A percentile compares a stretch with the other conserved stretches of the same genome.
These are phyloP conservation scores for Exophiala dermatitidis DNA, from an alignment of 2,329 filamentous ascomycete genomes.

Conservation along the genomic window DNA sequence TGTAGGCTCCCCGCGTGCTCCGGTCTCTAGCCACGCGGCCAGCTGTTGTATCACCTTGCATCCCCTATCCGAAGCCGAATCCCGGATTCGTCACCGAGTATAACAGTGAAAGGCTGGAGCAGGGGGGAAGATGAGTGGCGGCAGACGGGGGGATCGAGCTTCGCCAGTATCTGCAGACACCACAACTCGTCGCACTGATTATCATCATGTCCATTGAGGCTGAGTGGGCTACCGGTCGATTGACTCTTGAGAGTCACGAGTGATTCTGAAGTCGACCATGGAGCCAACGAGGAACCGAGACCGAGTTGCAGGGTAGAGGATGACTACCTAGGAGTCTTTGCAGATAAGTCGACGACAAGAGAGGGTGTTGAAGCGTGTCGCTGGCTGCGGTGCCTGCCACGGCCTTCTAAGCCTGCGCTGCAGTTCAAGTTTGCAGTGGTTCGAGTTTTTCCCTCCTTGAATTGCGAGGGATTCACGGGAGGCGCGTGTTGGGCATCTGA, in stretches of 20 bases:
- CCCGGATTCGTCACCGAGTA: conserved; percentile 13
- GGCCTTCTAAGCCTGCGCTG: not conserved
- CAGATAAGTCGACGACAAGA: no score
- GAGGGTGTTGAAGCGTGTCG: no score
- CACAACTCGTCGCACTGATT: not conserved
- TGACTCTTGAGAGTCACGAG: no score
- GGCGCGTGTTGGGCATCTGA: conserved; percentile 15
- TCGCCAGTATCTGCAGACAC: not conserved
- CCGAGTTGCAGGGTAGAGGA: not conserved
- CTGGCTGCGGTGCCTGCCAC: conserved; percentile 6
- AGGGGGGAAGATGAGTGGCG: conserved; percentile 1
- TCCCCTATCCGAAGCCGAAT: conserved; percentile 9
- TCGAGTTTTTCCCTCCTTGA: not conserved
- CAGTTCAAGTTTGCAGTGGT: no score
- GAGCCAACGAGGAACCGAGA: no score
- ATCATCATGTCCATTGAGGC: no score
- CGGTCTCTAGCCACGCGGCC: conserved; percentile 4
- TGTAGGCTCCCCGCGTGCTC: conserved; percentile 15
- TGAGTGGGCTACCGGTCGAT: no score
- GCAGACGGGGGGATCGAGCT: not conserved
- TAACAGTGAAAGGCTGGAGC: not conserved
- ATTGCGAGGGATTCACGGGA: not conserved
- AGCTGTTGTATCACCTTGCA: conserved; percentile 14
- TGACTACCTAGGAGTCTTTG: not conserved
- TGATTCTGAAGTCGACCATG: no score